Evolutionary conservation across 176 grass and related monocot genomes (phyloP).

Genomic region (Carex myosuroides): DNA sequence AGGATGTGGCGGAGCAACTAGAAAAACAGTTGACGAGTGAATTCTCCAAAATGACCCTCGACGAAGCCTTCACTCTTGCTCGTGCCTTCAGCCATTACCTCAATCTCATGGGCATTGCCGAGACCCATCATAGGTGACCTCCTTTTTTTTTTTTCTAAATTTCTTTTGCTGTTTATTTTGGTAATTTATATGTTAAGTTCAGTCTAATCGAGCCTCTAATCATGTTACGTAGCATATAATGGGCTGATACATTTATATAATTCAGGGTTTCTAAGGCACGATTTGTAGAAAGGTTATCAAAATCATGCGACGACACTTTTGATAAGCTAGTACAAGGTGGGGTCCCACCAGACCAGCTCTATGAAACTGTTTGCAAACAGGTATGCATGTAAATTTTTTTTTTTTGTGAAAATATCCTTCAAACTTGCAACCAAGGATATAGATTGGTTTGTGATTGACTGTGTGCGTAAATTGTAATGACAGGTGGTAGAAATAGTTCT

Average conservation of each 20-base stretch:
- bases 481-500: constrained; percentile 97
- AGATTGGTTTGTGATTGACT: no score
- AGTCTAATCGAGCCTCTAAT: no score
- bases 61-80: constrained; percentile 61
- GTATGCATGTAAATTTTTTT: constrained; percentile 4
- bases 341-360: constrained; percentile 50
- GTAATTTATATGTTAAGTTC: no score
- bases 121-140: constrained; percentile 70
- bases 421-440: not conserved
- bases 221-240: no score
- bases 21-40: constrained; percentile 70
- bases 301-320: constrained; percentile 89
- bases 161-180: no score
- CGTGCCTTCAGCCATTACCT: constrained; percentile 92
- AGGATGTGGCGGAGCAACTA: constrained; percentile 53
- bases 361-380: constrained; percentile 85
- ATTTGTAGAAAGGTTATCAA: constrained; percentile 36
- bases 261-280: constrained; percentile 58
- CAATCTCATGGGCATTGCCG: constrained; percentile 78
- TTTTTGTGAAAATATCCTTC: not conserved
- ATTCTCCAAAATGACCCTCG: constrained; percentile 63
- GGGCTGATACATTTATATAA: no score
- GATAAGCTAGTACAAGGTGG: constrained; percentile 76
- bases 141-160: no score
- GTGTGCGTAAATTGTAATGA: not conserved